These are phyloP conservation scores for Jackrogersella multiformis DNA, from an alignment of 495 filamentous ascomycete genomes.

Conservation along the genomic window DNA sequence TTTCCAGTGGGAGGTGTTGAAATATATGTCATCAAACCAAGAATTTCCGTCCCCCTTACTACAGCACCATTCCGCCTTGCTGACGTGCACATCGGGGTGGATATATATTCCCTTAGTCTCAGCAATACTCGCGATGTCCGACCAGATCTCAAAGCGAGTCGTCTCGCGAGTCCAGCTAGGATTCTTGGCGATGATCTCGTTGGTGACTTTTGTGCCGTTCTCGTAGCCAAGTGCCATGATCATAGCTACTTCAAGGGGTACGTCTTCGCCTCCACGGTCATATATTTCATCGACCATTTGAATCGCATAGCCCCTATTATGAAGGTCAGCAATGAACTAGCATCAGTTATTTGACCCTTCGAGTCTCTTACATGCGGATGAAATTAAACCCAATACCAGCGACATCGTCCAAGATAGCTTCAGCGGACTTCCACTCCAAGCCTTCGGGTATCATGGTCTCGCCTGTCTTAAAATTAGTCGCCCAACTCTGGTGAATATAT, in stretches of 20 bases:
- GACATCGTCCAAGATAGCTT: conserved; percentile 58
- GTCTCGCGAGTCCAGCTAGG: conserved; percentile 55
- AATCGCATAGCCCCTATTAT: conserved; percentile 58
- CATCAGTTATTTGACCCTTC: neutral
- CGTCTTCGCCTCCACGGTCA: conserved; percentile 57
- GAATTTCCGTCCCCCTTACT: conserved; percentile 61
- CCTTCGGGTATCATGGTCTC: conserved; percentile 69
- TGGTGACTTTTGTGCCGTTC: conserved; percentile 58
- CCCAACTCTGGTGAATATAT: neutral
- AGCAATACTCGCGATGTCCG: conserved; percentile 54
- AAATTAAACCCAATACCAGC: conserved; percentile 60
- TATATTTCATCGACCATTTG: conserved; percentile 67
- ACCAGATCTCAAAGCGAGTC: conserved; percentile 56
- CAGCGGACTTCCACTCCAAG: conserved; percentile 61
- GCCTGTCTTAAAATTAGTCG: conserved; percentile 36
- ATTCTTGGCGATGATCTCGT: conserved; percentile 56
- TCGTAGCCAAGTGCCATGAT: conserved; percentile 53
- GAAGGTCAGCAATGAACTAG: neutral
- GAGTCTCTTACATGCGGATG: conserved; percentile 56
- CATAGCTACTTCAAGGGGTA: conserved; percentile 55
- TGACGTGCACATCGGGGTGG: conserved; percentile 66
- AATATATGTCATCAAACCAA: conserved; percentile 66
- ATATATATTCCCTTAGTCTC: conserved; percentile 59
- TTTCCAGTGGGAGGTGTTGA: conserved; percentile 60
- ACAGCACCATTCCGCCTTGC: conserved; percentile 67